Base-by-base conservation (phyloP, 73 alveolate species). In the Tetrahymena borealis region DNA sequence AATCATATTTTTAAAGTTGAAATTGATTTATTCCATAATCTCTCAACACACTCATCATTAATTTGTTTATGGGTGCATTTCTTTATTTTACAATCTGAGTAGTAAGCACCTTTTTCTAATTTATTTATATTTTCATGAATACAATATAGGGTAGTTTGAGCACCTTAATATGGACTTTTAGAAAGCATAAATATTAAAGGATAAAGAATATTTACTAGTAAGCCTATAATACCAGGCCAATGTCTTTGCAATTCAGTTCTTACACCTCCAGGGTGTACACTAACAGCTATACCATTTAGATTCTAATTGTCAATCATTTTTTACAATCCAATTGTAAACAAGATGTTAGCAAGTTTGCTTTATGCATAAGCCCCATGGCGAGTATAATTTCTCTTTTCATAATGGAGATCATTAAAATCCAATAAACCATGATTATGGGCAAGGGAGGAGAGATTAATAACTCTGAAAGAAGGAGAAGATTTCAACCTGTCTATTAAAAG, bases 251-350 rank as follows among this genome's bases (percentile, higher is more conserved):
- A 79, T 40, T 93, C 93, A 3, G 95, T 39, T 40, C 95, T 93
- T 13, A 93, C 95, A 38, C 40, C 40, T 37, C 95, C 95, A 39
- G 95, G 95, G 79, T 93, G 93, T 15, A 93, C 12, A 78, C 93
- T 79, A 32, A 93, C 95, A 4, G 77, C 40, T 39, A 79, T 93
- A 2, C 90, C 91, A 28, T 41, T 79, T 33, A 91, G 41, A 9
- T 92, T 92, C 32, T 93, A 35, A 11, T 33, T 28, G 10, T 93
- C 95, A 38, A 78, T 79, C 78, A 60, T 93, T 39, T 93, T 38
- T 39, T 79, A 32, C 38, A 93, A 93, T 2, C 37, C 90, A 39
- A 79, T 38, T 16, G 93, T 93, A 35, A 93, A 93, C 18, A 93
- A 28, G 18, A 93, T 40, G 28, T 79, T 93, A 7, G 93, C 93